phyloP scores from a whole-genome alignment of 169 alveolate species.

The Plasmodium falciparum region DNA sequence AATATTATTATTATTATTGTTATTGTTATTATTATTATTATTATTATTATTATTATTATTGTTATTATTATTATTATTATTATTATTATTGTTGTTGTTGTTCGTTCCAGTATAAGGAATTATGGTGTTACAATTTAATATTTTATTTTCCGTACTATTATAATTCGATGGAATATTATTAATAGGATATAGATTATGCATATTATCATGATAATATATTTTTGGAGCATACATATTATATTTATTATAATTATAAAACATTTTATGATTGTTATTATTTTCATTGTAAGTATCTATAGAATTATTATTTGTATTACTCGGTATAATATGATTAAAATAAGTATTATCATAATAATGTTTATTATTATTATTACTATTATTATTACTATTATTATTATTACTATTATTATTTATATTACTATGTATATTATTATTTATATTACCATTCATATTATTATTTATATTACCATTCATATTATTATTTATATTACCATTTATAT shows the following conservation, averaged over 20 bases:
- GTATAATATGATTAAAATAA: not conserved
- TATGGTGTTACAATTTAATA: not conserved
- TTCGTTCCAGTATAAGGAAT: not conserved
- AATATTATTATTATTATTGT: not conserved
- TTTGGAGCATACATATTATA: conserved; percentile 9
- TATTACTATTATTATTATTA: not conserved
- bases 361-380: conserved; percentile 4
- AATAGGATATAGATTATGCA: conserved; percentile 1
- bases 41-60: not conserved
- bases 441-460: too few relatives aligned
- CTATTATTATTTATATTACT: not conserved
- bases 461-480: too few relatives aligned
- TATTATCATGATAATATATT: conserved; percentile 3
- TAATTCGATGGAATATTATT: not conserved
- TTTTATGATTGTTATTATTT: not conserved
- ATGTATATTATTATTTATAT: not conserved
- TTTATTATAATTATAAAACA: conserved; percentile 8
- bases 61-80: not conserved
- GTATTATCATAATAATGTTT: not conserved
- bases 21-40: not conserved
- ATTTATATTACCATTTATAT: too few relatives aligned
- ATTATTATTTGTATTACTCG: conserved; percentile 11
- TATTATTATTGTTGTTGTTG: not conserved
- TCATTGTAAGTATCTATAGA: conserved; percentile 2
- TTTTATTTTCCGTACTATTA: not conserved